Percentiles rank a stretch among this genome's conserved stretches.
phyloP scores from a whole-genome alignment of 2,329 filamentous ascomycete genomes.

The Alternaria conjuncta region DNA sequence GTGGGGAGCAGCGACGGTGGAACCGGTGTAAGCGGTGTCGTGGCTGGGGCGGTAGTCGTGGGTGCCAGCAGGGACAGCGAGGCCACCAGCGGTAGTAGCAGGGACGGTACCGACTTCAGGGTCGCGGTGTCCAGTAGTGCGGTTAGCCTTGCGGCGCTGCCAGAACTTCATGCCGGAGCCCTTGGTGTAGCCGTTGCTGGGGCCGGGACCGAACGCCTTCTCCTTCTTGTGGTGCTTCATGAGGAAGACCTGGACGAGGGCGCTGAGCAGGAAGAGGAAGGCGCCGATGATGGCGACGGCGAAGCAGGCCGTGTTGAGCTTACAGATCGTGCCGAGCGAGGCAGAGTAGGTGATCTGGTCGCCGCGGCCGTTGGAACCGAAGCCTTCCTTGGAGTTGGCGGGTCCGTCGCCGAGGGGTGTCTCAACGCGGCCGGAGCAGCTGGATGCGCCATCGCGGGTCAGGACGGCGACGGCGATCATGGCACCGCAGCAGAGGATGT shows the following conservation, averaged over 20 bases:
- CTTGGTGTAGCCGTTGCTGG: slow-evolving; percentile 71
- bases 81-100: slow-evolving; percentile 16
- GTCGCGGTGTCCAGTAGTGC: slow-evolving; percentile 41
- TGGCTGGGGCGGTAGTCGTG: slow-evolving; percentile 53
- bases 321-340: slow-evolving; percentile 68
- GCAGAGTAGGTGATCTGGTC: slow-evolving; percentile 54
- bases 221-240: slow-evolving; percentile 75
- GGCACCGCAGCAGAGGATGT: slow-evolving; percentile 75
- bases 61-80: slow-evolving; percentile 17
- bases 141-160: slow-evolving; percentile 48
- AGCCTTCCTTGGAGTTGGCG: slow-evolving; percentile 57
- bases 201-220: slow-evolving; percentile 72
- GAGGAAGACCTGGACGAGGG: slow-evolving; percentile 71
- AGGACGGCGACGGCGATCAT: slow-evolving; percentile 84
- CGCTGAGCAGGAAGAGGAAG: slow-evolving; percentile 76
- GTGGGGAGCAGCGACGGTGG: slow-evolving; percentile 52
- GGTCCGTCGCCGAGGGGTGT: slow-evolving; percentile 73
- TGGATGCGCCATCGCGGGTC: slow-evolving; percentile 71
- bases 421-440: slow-evolving; percentile 69
- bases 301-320: slow-evolving; percentile 76
- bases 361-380: slow-evolving; percentile 51
- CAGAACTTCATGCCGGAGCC: slow-evolving; percentile 61
- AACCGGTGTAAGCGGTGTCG: slow-evolving; percentile 58
- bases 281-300: slow-evolving; percentile 79
- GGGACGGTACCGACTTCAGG: slow-evolving; percentile 52